A percentile compares a stretch with the other conserved stretches of the same genome.
Conservation (phyloP, 2,329 filamentous ascomycete species). For the Fusarium siculi region DNA sequence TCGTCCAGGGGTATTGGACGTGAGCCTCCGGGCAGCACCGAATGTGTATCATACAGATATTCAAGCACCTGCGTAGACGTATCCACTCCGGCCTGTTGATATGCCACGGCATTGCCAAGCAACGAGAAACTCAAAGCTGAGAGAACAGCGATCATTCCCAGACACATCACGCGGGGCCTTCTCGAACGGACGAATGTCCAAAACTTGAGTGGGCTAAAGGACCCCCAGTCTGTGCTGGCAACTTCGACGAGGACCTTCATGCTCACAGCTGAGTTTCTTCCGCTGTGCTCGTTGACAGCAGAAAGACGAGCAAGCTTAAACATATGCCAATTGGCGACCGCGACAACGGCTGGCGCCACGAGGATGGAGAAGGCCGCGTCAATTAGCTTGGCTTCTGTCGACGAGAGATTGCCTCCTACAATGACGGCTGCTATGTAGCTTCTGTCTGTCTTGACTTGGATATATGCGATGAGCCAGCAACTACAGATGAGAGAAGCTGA, state of each 20-base stretch:
- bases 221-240: conserved; percentile 26
- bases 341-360: conserved; percentile 13
- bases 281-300: conserved; percentile 22
- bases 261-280: conserved; percentile 20
- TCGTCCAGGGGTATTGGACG: not conserved
- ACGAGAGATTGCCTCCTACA: conserved; percentile 10
- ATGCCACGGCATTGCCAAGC: conserved; percentile 22
- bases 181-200: conserved; percentile 20
- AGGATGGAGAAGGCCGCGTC: conserved; percentile 31
- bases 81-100: conserved; percentile 5
- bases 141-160: conserved; percentile 16
- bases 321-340: conserved; percentile 26
- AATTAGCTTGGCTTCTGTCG: conserved; percentile 28
- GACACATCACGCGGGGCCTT: conserved; percentile 16
- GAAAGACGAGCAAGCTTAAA: conserved; percentile 32
- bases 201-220: conserved; percentile 28
- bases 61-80: conserved; percentile 12
- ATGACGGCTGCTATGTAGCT: conserved; percentile 15
- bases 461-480: conserved; percentile 18
- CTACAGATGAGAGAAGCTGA: not conserved
- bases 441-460: not conserved
- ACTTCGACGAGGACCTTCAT: conserved; percentile 29
- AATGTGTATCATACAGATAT: conserved; percentile 15
- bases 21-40: not conserved
- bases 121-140: conserved; percentile 23